Base-by-base conservation (phyloP, 75 land plant genomes). In the Pinus tabuliformis region DNA sequence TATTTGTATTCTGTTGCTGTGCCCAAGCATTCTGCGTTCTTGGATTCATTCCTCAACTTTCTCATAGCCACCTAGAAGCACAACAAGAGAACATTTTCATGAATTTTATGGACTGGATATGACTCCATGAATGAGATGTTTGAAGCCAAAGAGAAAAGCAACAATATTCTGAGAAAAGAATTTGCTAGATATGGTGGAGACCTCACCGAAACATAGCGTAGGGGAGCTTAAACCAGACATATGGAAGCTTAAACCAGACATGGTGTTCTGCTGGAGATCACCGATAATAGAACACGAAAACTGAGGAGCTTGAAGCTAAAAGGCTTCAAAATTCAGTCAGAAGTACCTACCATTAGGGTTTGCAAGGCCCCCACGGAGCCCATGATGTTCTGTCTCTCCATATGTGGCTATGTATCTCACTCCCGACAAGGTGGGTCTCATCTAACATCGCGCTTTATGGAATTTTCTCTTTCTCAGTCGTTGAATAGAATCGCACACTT, bases 311-410 rank as follows among this genome's bases (percentile, higher is more conserved):
- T 6, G 62, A 60, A 60, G n/a, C 20, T 20, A 60, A 21, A 60
- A 60, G n/a, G 22, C 18, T 5, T 20, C 4, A 60, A 60, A 7
- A 20, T 3, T 20, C 62, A 60, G 62, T 60, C 62, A 60, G 62
- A 20, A 60, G 62, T 22, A 60, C n/a, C n/a, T 17, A 59, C 21
- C 18, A 60, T 60, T 60, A 60, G 62, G 62, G 62, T 60, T 60
- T 60, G 1, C 7, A 60, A 0, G 62, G 18, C 54, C 54, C 54
- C 54, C 54, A 60, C 22, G 62, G 62, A 60, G 21, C 62, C 62
- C 62, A 60, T 60, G 22, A 60, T 60, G 22, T 60, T 60, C 62
- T 60, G 62, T 60, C 62, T 22, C 62, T 60, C 62, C 18, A 60
- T 20, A 20, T 18, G 62, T 12, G 62, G 62, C 21, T 20, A 60